phyloP scores from a whole-genome alignment of 495 filamentous ascomycete species.

The Penicillium canariense region DNA sequence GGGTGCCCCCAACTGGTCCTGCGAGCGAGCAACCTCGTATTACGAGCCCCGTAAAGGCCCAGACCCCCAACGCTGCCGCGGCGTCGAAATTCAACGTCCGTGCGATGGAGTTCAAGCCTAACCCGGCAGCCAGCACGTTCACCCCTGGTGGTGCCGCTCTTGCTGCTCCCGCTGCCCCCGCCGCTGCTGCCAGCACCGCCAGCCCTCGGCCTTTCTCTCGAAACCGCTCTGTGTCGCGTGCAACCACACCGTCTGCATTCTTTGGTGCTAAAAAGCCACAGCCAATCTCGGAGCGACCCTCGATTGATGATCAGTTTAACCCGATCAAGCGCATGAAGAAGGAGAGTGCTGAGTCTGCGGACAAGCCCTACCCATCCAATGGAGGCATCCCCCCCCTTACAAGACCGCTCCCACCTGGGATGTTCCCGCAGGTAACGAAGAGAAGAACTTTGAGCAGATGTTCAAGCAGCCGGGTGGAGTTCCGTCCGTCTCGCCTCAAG shows the following conservation, averaged over 20 bases:
- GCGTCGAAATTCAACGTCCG: conserved; percentile 75
- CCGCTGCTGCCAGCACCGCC: conserved; percentile 21
- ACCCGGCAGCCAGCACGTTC: conserved; percentile 73
- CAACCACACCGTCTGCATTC: conserved; percentile 49
- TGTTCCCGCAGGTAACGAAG: conserved; percentile 56
- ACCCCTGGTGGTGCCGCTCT: conserved; percentile 62
- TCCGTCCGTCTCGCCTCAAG: conserved; percentile 64
- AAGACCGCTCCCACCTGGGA: conserved; percentile 81
- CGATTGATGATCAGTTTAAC: conserved; percentile 67
- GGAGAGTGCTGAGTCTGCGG: conserved; percentile 46
- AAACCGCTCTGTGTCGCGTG: conserved; percentile 51
- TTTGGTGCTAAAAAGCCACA: conserved; percentile 61
- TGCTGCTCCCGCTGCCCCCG: conserved; percentile 53
- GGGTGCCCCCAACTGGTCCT: conserved; percentile 49
- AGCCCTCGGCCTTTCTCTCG: conserved; percentile 59
- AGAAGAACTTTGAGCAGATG: conserved; percentile 69
- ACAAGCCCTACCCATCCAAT: conserved; percentile 55
- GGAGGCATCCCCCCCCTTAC: conserved; percentile 76
- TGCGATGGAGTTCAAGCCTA: conserved; percentile 81
- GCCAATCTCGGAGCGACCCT: conserved; percentile 52
- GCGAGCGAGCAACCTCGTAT: conserved; percentile 42
- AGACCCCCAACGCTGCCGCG: conserved; percentile 49
- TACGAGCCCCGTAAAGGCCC: conserved; percentile 46
- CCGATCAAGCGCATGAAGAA: conserved; percentile 71
- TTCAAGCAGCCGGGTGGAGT: conserved; percentile 63